These are phyloP conservation scores for Cadophora luteo-olivacea DNA, from an alignment of 2,329 filamentous ascomycete genomes.

Conservation along the genomic window DNA sequence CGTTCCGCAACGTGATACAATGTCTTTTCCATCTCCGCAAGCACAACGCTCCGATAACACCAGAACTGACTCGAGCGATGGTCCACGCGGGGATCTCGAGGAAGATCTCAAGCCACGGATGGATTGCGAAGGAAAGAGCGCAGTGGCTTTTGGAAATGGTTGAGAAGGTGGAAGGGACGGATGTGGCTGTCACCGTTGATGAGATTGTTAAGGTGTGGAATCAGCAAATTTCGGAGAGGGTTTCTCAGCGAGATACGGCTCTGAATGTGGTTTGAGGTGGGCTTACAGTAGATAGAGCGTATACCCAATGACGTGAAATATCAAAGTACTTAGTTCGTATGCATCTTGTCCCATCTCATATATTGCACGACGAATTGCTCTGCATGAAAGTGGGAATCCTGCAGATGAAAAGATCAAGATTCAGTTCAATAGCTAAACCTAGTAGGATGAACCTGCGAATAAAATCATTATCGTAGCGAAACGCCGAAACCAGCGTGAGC, in stretches of 20 bases:
- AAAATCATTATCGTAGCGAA: neutral
- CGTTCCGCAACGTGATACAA: slow-evolving; percentile 40
- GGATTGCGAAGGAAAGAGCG: slow-evolving; percentile 33
- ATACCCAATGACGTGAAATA: slow-evolving; percentile 5
- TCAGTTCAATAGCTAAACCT: too few species aligned
- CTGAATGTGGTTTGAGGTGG: slow-evolving; percentile 28
- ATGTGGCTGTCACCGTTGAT: slow-evolving; percentile 37
- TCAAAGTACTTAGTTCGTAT: neutral
- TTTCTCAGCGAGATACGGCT: slow-evolving; percentile 3
- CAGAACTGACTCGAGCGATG: slow-evolving; percentile 36
- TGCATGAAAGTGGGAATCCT: neutral
- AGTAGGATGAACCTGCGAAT: neutral
- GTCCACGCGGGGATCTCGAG: slow-evolving; percentile 34
- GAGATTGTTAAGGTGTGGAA: slow-evolving; percentile 32
- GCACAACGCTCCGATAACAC: slow-evolving; percentile 31
- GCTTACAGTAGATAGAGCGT: slow-evolving; percentile 26
- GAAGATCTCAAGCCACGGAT: slow-evolving; percentile 31
- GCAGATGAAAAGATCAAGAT: neutral
- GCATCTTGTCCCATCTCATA: neutral
- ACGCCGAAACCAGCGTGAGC: neutral
- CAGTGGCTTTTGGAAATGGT: slow-evolving; percentile 38
- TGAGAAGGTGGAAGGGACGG: slow-evolving; percentile 35
- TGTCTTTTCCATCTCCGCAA: slow-evolving; percentile 38
- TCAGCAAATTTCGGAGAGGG: slow-evolving; percentile 16
- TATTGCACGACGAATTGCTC: neutral